Conservation (phyloP, 352 stramenopile genomes). For the Saprolegnia parasitica region DNA sequence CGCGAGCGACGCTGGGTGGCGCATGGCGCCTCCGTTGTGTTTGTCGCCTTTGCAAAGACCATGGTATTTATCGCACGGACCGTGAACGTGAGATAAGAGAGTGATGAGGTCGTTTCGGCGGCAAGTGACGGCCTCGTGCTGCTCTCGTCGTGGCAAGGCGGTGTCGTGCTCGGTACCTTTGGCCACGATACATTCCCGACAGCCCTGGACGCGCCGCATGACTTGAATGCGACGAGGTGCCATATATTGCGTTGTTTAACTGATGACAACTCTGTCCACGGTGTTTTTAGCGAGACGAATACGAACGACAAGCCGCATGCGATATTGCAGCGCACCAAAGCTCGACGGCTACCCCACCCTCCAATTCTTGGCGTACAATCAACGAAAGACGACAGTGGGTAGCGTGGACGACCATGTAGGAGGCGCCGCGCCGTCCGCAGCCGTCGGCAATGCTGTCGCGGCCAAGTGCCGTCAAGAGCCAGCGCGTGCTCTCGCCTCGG, state of each 20-base stretch:
- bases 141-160: not conserved
- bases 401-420: too few relatives aligned
- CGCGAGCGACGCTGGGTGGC: not conserved
- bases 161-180: not conserved
- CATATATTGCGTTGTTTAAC: too few relatives aligned
- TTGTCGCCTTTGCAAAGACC: not conserved
- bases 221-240: too few relatives aligned
- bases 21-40: not conserved
- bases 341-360: too few relatives aligned
- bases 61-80: not conserved
- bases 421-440: too few relatives aligned
- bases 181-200: slow-evolving; percentile 7
- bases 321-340: too few relatives aligned
- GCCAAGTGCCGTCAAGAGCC: not conserved
- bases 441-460: not conserved
- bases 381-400: too few relatives aligned
- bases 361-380: too few relatives aligned
- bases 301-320: too few relatives aligned
- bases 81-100: not conserved
- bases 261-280: too few relatives aligned
- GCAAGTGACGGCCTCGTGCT: not conserved
- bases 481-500: not conserved
- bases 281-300: too few relatives aligned
- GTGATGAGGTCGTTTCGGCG: slow-evolving; percentile 7
- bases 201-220: too few relatives aligned